A percentile compares a stretch with the other conserved stretches of the same genome.
These are phyloP conservation scores for Phytopythium vexans DNA, from an alignment of 352 stramenopile species.

Conservation along the genomic window DNA sequence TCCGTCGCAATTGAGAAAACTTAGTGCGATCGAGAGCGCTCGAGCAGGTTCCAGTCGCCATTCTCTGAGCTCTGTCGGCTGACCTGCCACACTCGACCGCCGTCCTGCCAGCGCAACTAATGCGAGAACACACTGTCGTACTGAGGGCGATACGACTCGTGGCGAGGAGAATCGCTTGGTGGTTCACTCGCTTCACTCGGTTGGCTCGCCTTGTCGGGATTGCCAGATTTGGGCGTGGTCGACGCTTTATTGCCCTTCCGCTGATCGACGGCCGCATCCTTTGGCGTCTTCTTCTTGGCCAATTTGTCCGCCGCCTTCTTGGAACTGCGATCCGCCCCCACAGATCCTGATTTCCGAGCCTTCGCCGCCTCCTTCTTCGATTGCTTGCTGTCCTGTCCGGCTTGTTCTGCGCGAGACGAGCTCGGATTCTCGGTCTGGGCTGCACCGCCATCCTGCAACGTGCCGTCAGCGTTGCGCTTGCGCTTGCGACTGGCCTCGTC, in stretches of 20 bases:
- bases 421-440: slow-evolving; percentile 6
- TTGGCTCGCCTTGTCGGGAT: slow-evolving; percentile 8
- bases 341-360: slow-evolving; percentile 19
- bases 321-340: slow-evolving; percentile 14
- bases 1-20: too few relatives aligned
- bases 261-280: slow-evolving; percentile 6
- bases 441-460: slow-evolving; percentile 8
- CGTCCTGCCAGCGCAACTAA: slow-evolving; percentile 10
- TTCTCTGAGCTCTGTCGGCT: too few relatives aligned
- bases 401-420: slow-evolving; percentile 14
- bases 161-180: slow-evolving; percentile 5
- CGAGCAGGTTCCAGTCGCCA: too few relatives aligned
- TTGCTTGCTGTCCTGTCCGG: slow-evolving; percentile 34
- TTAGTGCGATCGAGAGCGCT: too few relatives aligned
- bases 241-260: slow-evolving; percentile 8
- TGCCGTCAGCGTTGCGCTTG: slow-evolving; percentile 27
- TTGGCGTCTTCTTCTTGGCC: slow-evolving; percentile 30
- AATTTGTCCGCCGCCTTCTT: slow-evolving; percentile 34
- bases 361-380: slow-evolving; percentile 32
- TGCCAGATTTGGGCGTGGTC: slow-evolving; percentile 9
- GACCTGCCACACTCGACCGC: too few relatives aligned
- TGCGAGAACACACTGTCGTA: slow-evolving; percentile 69
- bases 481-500: slow-evolving; percentile 50
- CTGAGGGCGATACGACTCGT: slow-evolving; percentile 39
- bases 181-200: too few relatives aligned